Base-by-base conservation (phyloP, 495 filamentous ascomycete genomes). In the Paragyromitra xinjiangensis region DNA sequence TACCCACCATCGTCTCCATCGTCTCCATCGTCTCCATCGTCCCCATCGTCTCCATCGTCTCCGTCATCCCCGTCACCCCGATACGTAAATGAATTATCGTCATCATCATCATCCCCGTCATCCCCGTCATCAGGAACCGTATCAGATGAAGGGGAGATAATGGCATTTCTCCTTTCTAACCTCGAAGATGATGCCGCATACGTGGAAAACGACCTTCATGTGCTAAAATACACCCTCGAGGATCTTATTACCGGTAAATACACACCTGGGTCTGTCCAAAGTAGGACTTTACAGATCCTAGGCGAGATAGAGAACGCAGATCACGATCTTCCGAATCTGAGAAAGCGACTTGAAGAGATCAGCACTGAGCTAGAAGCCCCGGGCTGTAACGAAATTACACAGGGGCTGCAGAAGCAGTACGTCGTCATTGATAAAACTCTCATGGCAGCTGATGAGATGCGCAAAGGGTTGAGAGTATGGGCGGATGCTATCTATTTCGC, bases 391-490 rank as follows among this genome's bases (percentile, higher is more conserved):
- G 51, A 39, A 2, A 40, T 48, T 11, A 55, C 58, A 42, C 39
- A 8, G 6, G 51, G 22, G n/a, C 26, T 67, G 42, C 44, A 45
- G 39, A 66, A 64, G 9, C 61, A 73, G 40, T 66, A 59, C 19
- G 42, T 40, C 1, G 7, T 77, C 5, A 50, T 64, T n/a, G 74
- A 77, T 65, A 73, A 58, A 29, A 77, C 69, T 7, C 62, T 77
- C 19, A 40, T 51, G 50, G 74, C 69, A 19, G 74, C 74, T 37
- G 61, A 66, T 7, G 59, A 66, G 51, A 77, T 77, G 74, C 42
- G 39, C 2, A 59, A 40, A 37, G 61, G 51, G 29, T 11, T 77
- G 61, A 65, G 53, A 59, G 22, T 11, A 7, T 26, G 48, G 50
- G 69, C 61, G 3, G 61, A 73, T 48, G 51, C 19, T 6, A 45